These are phyloP conservation scores for Pleurotus platypus DNA, from an alignment of 768 basidiomycete species.

Conservation along the genomic window DNA sequence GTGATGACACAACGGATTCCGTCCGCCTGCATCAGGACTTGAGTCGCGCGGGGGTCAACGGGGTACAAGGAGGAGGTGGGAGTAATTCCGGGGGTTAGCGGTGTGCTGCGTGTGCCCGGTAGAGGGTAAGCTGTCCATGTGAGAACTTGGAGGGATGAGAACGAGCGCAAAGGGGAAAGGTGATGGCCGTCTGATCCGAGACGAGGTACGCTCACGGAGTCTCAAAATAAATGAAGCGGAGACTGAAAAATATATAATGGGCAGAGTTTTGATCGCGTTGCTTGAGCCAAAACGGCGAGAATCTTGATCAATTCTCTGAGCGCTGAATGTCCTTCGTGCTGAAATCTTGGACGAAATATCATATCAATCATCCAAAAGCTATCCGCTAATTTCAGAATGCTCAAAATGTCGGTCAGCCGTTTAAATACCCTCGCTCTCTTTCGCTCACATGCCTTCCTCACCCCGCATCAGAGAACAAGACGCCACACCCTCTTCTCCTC, in stretches of 20 bases:
- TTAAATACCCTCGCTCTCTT: conserved; percentile 22
- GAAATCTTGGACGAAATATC: conserved; percentile 11
- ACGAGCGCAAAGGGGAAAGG: conserved; percentile 6
- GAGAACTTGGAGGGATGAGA: not conserved
- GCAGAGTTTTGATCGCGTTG: conserved; percentile 9
- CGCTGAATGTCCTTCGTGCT: conserved; percentile 14
- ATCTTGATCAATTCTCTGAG: conserved; percentile 8
- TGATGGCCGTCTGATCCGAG: conserved; percentile 23
- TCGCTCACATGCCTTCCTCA: conserved; percentile 17
- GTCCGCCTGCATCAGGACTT: not conserved
- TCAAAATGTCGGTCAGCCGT: conserved; percentile 15
- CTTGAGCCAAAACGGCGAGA: not conserved
- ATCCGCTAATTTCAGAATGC: conserved; percentile 26
- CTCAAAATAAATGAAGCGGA: not conserved
- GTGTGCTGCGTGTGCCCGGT: not conserved
- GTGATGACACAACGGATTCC: not conserved
- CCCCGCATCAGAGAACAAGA: conserved; percentile 1
- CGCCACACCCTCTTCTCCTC: not conserved
- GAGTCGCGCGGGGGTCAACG: not conserved
- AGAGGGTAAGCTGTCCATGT: not conserved
- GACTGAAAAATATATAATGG: not conserved
- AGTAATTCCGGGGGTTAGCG: not conserved
- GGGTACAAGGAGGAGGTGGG: not conserved
- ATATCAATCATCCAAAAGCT: conserved; percentile 19
- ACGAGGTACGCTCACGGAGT: conserved; percentile 5